Percentiles rank a stretch among this genome's conserved stretches.
These are phyloP conservation scores for Besnoitia besnoiti DNA, from an alignment of 169 alveolate genomes.

Conservation along the genomic window DNA sequence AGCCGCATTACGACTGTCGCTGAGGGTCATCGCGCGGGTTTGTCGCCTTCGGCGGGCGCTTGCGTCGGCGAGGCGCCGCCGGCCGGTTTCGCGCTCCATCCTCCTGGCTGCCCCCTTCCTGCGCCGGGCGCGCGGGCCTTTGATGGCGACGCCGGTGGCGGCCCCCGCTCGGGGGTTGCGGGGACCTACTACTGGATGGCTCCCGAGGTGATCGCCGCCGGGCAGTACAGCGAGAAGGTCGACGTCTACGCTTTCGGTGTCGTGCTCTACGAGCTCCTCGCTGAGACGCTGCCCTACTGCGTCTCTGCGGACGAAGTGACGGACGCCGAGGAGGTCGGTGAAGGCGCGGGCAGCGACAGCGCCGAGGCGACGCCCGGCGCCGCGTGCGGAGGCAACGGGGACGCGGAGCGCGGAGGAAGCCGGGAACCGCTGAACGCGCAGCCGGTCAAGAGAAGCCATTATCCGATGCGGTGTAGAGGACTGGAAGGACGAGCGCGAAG, in stretches of 20 bases:
- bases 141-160: background rate
- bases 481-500: too few species aligned
- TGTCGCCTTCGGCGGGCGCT: background rate
- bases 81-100: background rate
- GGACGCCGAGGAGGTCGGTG: background rate
- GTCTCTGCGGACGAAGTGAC: constrained; percentile 15
- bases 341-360: too few species aligned
- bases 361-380: too few species aligned
- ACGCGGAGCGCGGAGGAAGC: too few species aligned
- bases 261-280: constrained; percentile 85
- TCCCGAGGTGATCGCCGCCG: constrained; percentile 83
- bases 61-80: too few species aligned
- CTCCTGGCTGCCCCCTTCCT: background rate
- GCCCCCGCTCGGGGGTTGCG: constrained; percentile 54
- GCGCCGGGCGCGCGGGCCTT: background rate
- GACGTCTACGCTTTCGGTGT: constrained; percentile 88
- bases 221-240: constrained; percentile 32
- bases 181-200: constrained; percentile 94
- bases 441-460: too few species aligned
- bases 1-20: constrained; percentile 84
- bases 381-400: too few species aligned
- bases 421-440: too few species aligned
- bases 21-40: constrained; percentile 90
- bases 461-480: too few species aligned
- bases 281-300: constrained; percentile 84